Conservation (phyloP, 208 protist species). For the Trypanosoma conorhini region DNA sequence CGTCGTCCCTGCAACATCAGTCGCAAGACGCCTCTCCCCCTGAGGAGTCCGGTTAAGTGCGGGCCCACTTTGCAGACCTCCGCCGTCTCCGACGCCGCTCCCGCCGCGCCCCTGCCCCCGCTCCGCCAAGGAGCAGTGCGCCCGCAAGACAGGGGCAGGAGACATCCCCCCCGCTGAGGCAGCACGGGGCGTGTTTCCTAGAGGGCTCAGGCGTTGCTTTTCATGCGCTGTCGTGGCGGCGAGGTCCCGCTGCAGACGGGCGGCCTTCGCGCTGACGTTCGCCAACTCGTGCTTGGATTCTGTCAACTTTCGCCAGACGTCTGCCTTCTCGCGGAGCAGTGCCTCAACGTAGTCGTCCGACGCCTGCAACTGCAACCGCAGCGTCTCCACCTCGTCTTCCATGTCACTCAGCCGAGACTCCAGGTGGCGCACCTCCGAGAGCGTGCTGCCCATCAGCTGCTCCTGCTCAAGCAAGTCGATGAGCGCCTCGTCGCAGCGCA, state of each 20-base stretch:
- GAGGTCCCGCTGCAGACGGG: constrained; percentile 24
- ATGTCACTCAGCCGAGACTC: constrained; percentile 32
- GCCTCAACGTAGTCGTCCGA: constrained; percentile 37
- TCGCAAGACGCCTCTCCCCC: too few relatives aligned
- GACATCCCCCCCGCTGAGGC: constrained; percentile 3
- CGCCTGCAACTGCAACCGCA: constrained; percentile 36
- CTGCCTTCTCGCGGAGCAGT: constrained; percentile 48
- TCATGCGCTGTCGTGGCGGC: constrained; percentile 10
- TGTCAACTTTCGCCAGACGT: constrained; percentile 44
- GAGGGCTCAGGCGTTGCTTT: background rate
- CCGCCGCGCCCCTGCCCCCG: too few relatives aligned
- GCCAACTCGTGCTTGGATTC: constrained; percentile 58
- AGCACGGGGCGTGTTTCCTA: constrained; percentile 19
- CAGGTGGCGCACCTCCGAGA: constrained; percentile 35
- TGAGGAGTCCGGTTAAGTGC: background rate
- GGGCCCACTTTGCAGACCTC: background rate
- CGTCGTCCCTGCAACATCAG: background rate
- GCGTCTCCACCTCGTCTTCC: constrained; percentile 41
- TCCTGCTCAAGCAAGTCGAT: constrained; percentile 38
- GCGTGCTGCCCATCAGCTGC: constrained; percentile 22
- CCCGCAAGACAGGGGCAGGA: background rate
- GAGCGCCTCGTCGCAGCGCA: constrained; percentile 9
- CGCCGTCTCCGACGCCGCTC: too few relatives aligned
- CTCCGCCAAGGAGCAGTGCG: background rate
- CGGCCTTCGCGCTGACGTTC: constrained; percentile 29